Conservation (phyloP, 2,329 filamentous ascomycete genomes). For the Colletotrichum sp. region DNA sequence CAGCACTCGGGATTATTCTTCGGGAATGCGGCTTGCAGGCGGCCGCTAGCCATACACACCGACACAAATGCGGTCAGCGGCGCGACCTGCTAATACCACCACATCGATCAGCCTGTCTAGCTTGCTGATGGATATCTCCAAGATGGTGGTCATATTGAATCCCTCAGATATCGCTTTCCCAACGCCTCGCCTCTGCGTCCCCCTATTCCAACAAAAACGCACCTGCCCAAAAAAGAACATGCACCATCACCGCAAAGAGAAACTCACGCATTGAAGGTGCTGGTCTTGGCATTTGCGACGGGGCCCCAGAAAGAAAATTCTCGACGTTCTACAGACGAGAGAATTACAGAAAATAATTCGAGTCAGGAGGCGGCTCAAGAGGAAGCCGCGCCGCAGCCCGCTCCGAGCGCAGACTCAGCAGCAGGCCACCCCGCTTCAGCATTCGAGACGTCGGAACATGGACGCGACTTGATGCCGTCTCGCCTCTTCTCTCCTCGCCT, state of each 20-base stretch:
- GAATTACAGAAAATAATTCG: neutral
- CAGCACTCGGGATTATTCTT: neutral
- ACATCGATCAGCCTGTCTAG: neutral
- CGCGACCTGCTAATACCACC: neutral
- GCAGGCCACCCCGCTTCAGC: neutral
- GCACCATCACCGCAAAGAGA: neutral
- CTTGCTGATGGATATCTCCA: slow-evolving; percentile 11
- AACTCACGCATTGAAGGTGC: neutral
- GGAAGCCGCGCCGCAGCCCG: neutral
- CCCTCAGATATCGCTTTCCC: neutral
- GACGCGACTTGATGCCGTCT: slow-evolving; percentile 6
- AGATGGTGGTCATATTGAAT: neutral
- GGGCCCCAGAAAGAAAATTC: neutral
- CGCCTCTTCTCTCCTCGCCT: neutral
- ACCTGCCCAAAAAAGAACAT: neutral
- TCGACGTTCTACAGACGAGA: neutral
- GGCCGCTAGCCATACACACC: neutral
- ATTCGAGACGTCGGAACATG: slow-evolving; percentile 18
- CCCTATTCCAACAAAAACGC: neutral
- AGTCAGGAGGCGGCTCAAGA: slow-evolving; percentile 2
- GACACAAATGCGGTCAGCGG: slow-evolving; percentile 7
- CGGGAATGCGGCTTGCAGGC: slow-evolving; percentile 1
- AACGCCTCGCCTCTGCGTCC: neutral
- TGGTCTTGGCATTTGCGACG: slow-evolving; percentile 2
- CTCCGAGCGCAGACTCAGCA: neutral